A percentile compares a stretch with the other conserved stretches of the same genome.
Conservation (phyloP, 352 stramenopile genomes). For the Pythium grandisporangium region DNA sequence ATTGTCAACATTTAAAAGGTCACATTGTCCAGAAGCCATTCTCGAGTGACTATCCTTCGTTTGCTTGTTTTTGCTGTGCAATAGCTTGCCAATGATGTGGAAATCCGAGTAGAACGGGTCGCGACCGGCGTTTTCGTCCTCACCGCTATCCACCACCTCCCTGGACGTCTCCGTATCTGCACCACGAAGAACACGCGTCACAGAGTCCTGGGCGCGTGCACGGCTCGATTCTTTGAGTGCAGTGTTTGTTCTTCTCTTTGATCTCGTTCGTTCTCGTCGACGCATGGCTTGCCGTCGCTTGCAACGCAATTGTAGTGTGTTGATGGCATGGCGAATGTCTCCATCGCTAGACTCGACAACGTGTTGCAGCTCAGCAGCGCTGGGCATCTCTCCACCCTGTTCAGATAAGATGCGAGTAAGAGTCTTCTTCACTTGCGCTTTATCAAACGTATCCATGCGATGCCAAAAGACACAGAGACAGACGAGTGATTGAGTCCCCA, state of each 20-base stretch:
- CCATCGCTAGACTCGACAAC: constrained; percentile 58
- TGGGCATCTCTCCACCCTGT: constrained; percentile 20
- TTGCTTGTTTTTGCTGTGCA: constrained; percentile 27
- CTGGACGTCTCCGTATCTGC: neutral
- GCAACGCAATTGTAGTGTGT: constrained; percentile 61
- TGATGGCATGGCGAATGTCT: constrained; percentile 73
- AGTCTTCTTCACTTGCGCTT: constrained; percentile 67
- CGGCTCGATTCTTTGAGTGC: no score
- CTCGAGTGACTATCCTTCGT: constrained; percentile 5
- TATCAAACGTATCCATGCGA: neutral
- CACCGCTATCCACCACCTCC: neutral
- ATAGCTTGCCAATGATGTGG: constrained; percentile 65
- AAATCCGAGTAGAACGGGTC: constrained; percentile 79
- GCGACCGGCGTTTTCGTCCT: constrained; percentile 12
- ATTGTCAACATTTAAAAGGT: constrained; percentile 23
- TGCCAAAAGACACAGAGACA: no score
- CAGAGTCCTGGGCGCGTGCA: no score
- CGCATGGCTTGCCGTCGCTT: constrained; percentile 7
- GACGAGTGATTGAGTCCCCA: no score
- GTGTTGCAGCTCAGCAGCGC: constrained; percentile 21
- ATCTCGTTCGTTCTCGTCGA: neutral
- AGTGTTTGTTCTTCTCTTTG: neutral
- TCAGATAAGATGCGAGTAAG: constrained; percentile 30
- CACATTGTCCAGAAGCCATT: no score
- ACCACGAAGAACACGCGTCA: no score